Base-by-base conservation (phyloP, 164 flowering plant species). In the Echeveria elegans region DNA sequence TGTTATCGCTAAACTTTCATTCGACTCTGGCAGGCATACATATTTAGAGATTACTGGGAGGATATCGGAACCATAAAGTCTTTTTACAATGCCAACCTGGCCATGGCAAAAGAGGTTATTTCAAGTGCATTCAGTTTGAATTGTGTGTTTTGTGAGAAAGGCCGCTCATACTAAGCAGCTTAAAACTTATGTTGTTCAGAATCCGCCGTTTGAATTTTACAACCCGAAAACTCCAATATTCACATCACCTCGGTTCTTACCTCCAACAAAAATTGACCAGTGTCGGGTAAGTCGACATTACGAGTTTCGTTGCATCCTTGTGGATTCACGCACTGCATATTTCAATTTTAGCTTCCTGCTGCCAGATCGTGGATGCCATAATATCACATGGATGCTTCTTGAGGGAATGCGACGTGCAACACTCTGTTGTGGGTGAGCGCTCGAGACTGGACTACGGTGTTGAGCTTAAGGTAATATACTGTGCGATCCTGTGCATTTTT, bases 361-460 rank as follows among this genome's bases (percentile, higher is more conserved):
- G 76, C 41, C 87, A 88, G 97, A 76, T 90, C 30, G 76, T 77
- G 71, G 83, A 90, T 73, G 82, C 97, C 24, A 90, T 90, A 53
- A 79, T 90, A 43, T 88, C 97, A 11, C 97, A 90, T 70, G 97
- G 97, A 41, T 90, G 97, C 71, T 88, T 90, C 81, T 74, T 90
- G 75, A 62, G 85, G 72, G 88, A 90, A 72, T 90, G 95, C 64
- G 72, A 61, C 56, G 74, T 90, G 34, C 76, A 79, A 64, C 90
- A 82, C 73, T 84, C 95, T n/a, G 79, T 90, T 21, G 82, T 90
- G 15, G 97, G 97, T 38, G 88, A 85, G 65, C 83, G 97, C 16
- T 88, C 97, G 28, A 86, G 97, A 53, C 47, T 90, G 32, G 92
- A 90, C 61, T 79, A 70, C 75, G 94, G 94, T 9, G 90, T 84